Evolutionary conservation across 2,329 filamentous ascomycete genomes (phyloP).

Genomic region (Fusarium coffeatum): DNA sequence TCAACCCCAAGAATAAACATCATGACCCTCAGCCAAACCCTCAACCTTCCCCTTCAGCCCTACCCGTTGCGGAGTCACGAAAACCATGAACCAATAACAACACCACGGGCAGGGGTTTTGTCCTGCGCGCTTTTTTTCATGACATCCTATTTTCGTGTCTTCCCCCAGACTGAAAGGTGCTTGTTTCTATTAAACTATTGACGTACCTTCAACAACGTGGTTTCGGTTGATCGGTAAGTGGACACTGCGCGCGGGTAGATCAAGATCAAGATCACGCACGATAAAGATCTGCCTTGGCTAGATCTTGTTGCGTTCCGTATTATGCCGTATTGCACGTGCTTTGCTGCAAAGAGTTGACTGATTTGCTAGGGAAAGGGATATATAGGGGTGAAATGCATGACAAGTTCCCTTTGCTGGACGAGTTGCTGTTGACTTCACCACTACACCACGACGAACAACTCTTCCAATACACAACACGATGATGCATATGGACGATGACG

Average conservation of each 20-base stretch:
- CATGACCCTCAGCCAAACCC: slow-evolving; percentile 37
- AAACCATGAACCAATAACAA: slow-evolving; percentile 35
- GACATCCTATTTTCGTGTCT: slow-evolving; percentile 29
- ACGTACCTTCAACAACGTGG: slow-evolving; percentile 20
- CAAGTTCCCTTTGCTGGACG: background rate
- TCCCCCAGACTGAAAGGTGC: background rate
- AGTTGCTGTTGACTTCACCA: background rate
- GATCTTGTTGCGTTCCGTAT: slow-evolving; percentile 27
- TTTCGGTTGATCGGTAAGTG: slow-evolving; percentile 41
- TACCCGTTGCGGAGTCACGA: slow-evolving; percentile 41
- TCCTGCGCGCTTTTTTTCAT: slow-evolving; percentile 7
- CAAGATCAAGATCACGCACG: slow-evolving; percentile 30
- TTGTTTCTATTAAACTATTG: slow-evolving; percentile 11
- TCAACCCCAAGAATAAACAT: slow-evolving; percentile 36
- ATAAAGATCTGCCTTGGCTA: slow-evolving; percentile 32
- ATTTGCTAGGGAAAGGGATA: background rate
- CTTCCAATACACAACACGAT: background rate
- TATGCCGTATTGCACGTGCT: slow-evolving; percentile 24
- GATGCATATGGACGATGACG: background rate
- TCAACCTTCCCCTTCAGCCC: slow-evolving; percentile 34
- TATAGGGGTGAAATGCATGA: background rate
- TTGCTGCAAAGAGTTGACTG: slow-evolving; percentile 5
- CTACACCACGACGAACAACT: background rate
- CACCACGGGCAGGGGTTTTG: slow-evolving; percentile 32
- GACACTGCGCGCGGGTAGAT: slow-evolving; percentile 35